Conservation (phyloP, 495 filamentous ascomycete genomes). For the Xylaria sp. region DNA sequence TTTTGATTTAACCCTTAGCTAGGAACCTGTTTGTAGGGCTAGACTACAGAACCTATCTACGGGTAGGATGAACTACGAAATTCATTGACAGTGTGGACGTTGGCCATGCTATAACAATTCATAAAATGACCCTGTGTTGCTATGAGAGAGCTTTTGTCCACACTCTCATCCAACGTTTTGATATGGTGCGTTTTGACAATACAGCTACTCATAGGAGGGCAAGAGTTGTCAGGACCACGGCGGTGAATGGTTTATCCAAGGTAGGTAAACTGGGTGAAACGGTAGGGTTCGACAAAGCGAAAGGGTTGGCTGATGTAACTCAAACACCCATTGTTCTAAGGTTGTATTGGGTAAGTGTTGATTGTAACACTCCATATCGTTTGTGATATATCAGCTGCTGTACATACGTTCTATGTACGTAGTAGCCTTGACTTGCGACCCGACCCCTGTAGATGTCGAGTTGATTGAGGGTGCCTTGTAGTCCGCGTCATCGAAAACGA, state of each 20-base stretch:
- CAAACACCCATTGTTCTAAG: no score
- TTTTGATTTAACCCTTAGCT: conserved; percentile 50
- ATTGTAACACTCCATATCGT: conserved; percentile 94
- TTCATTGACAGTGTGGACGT: conserved; percentile 22
- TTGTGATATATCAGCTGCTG: conserved; percentile 64
- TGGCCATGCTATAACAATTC: conserved; percentile 12
- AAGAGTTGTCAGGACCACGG: no score
- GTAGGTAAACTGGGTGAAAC: no score
- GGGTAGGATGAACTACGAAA: conserved; percentile 57
- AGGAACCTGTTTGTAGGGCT: conserved; percentile 46
- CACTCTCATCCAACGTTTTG: no score
- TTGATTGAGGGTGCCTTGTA: conserved; percentile 94
- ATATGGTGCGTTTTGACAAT: no score
- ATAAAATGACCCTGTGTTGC: conserved; percentile 75
- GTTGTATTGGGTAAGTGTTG: no score
- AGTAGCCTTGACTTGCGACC: conserved; percentile 84
- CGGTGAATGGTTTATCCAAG: no score
- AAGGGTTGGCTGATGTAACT: no score
- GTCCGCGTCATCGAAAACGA: conserved; percentile 90
- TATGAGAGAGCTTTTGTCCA: conserved; percentile 91
- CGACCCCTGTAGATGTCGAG: conserved; percentile 55
- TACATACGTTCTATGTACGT: conserved; percentile 90
- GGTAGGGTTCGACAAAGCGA: no score
- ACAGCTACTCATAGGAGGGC: no score
- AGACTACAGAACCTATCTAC: conserved; percentile 63